A percentile compares a stretch with the other conserved stretches of the same genome.
phyloP scores from a whole-genome alignment of 1,139 yeast genomes.

The Kodamaea arcana region DNA sequence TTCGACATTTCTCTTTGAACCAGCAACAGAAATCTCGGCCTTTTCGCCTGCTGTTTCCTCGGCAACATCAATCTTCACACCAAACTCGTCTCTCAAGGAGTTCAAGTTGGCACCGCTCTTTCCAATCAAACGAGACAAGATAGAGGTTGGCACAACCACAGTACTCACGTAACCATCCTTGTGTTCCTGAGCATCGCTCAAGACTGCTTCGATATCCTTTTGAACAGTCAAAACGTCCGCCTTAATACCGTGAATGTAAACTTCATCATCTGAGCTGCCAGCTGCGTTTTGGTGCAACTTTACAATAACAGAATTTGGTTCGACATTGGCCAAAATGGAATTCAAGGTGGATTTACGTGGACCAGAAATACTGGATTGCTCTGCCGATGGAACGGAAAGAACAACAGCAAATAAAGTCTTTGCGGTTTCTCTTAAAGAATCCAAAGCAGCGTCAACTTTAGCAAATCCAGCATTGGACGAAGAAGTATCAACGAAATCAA shows the following conservation, averaged over 20 bases:
- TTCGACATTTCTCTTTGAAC: slow-evolving; percentile 75
- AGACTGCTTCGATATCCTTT: slow-evolving; percentile 49
- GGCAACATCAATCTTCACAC: slow-evolving; percentile 68
- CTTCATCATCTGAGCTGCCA: slow-evolving; percentile 43
- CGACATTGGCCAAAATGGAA: slow-evolving; percentile 40
- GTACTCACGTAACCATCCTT: slow-evolving; percentile 54
- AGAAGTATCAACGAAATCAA: slow-evolving; percentile 29
- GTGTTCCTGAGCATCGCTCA: slow-evolving; percentile 60
- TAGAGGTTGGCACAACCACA: slow-evolving; percentile 57
- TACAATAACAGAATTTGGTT: slow-evolving; percentile 36
- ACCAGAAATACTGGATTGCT: slow-evolving; percentile 59
- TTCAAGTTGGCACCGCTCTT: slow-evolving; percentile 76
- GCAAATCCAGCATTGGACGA: slow-evolving; percentile 33
- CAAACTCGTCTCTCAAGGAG: slow-evolving; percentile 70
- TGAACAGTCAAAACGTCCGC: slow-evolving; percentile 51
- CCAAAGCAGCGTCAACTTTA: slow-evolving; percentile 47
- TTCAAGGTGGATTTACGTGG: slow-evolving; percentile 56
- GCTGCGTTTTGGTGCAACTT: slow-evolving; percentile 41
- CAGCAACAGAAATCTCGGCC: slow-evolving; percentile 61
- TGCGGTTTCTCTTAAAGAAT: slow-evolving; percentile 57
- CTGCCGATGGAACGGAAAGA: slow-evolving; percentile 48
- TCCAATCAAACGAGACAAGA: slow-evolving; percentile 82
- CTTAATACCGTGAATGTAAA: slow-evolving; percentile 61
- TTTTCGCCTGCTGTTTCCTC: slow-evolving; percentile 35
- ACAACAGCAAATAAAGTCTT: slow-evolving; percentile 48